Evolutionary conservation across 768 basidiomycete genomes (phyloP), one percentile per base, ranked within the genome.

Genomic region (Pleurotus cornucopiae): DNA sequence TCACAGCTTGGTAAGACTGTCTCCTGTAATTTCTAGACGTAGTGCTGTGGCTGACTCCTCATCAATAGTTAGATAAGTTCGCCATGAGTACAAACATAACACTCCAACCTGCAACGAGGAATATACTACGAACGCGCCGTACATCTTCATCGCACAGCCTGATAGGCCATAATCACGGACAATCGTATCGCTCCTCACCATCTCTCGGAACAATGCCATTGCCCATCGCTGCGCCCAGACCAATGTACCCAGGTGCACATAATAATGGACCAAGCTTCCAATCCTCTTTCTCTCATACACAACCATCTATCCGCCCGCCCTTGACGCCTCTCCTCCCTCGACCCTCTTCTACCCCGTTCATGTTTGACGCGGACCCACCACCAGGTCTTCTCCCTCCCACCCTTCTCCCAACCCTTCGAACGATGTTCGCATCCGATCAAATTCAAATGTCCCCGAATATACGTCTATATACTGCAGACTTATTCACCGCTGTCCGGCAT

Each of bases 401-500:
- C 30, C 59, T 74, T 52, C 56, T 76, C 14, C 64, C 61, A 40
- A 61, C 54, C 63, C 49, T 76, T 61, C 58, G 66, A 16, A 7
- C 60, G 18, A 64, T 75, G 16, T 71, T 64, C 47, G 46, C 69
- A 56, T 63, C 68, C 51, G 60, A 63, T 7, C 69, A 72, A 52
- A 75, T 80, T 2, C 69, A 73, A 56, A 70, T 89, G 26, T 73
- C 84, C 7, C 73, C 81, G 0, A 66, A 69, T 2, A 75, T 92
- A 6, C 69, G 70, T 5, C 69, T 85, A n/a, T 92, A 91, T 62
- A 73, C 89, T 5, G 76, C 83, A 7, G 88, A 91, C 64, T 72
- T 91, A 9, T 86, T 92, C 58, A 77, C 84, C 23, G 89, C 90
- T 2, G 78, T 84, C 20, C 81, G 90, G 5, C 87, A 91, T 62